Conservation (phyloP, 2,329 filamentous ascomycete genomes). For the Xylaria sp. region DNA sequence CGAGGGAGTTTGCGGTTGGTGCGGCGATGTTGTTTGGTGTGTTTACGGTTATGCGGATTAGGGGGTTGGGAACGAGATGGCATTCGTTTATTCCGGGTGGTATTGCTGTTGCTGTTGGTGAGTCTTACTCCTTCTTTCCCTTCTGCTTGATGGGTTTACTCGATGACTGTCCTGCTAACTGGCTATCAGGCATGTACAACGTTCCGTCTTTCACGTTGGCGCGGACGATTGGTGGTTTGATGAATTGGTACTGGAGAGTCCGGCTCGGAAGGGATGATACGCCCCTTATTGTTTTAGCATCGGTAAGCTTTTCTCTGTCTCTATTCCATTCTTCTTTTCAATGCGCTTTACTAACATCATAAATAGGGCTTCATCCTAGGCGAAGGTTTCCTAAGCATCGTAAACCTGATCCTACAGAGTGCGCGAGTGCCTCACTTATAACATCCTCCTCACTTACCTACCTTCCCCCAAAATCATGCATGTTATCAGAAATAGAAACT, state of each 20-base stretch:
- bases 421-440: conserved; percentile 67
- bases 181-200: conserved; percentile 78
- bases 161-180: background rate
- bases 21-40: conserved; percentile 69
- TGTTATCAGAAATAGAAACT: background rate
- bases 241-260: conserved; percentile 71
- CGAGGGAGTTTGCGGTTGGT: conserved; percentile 65
- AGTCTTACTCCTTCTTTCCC: conserved; percentile 23
- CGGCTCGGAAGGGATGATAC: conserved; percentile 55
- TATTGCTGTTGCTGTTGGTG: conserved; percentile 89
- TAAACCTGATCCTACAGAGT: conserved; percentile 79
- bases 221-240: conserved; percentile 69
- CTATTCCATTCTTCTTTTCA: background rate
- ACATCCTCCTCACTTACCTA: background rate
- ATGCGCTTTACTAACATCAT: conserved; percentile 3
- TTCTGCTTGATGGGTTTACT: background rate
- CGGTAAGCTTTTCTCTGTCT: conserved; percentile 38
- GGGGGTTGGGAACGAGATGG: conserved; percentile 55
- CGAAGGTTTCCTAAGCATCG: conserved; percentile 86
- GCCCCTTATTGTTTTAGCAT: conserved; percentile 81
- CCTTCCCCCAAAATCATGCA: background rate
- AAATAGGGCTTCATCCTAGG: conserved; percentile 77
- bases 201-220: conserved; percentile 93
- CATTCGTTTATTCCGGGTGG: conserved; percentile 77
- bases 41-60: conserved; percentile 66